A percentile compares a stretch with the other conserved stretches of the same genome.
phyloP scores from a whole-genome alignment of 169 alveolate genomes.

The Plasmodium vinckei region DNA sequence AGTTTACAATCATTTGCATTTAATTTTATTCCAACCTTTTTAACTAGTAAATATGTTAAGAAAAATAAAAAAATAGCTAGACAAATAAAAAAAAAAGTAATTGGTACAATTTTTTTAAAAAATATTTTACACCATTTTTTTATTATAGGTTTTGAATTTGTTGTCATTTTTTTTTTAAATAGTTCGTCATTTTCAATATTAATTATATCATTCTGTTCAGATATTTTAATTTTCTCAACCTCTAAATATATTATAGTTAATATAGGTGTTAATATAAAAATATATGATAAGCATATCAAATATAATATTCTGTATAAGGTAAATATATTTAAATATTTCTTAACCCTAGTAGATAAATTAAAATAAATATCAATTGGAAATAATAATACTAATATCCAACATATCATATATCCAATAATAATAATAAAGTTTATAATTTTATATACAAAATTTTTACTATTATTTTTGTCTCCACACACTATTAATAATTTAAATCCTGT shows the following conservation, averaged over 20 bases:
- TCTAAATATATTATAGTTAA: constrained; percentile 16
- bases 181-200: background rate
- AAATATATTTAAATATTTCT: constrained; percentile 11
- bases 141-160: background rate
- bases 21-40: constrained; percentile 14
- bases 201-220: background rate
- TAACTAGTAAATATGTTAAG: constrained; percentile 30
- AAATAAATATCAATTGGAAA: constrained; percentile 34
- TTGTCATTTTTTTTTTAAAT: background rate
- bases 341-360: background rate
- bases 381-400: constrained; percentile 36
- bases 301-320: constrained; percentile 15
- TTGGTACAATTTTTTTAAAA: constrained; percentile 12
- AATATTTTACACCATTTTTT: background rate
- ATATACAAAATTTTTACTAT: constrained; percentile 3
- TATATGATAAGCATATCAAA: background rate
- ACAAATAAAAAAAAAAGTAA: constrained; percentile 1
- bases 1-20: constrained; percentile 43
- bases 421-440: constrained; percentile 19
- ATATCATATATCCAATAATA: constrained; percentile 35
- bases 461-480: constrained; percentile 37
- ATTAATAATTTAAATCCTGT: constrained; percentile 15
- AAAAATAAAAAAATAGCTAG: constrained; percentile 6
- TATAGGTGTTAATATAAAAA: constrained; percentile 27
- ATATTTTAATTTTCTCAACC: background rate